These are phyloP conservation scores for Eucalyptus cloeziana DNA, from an alignment of 345 rosid species.

Conservation along the genomic window DNA sequence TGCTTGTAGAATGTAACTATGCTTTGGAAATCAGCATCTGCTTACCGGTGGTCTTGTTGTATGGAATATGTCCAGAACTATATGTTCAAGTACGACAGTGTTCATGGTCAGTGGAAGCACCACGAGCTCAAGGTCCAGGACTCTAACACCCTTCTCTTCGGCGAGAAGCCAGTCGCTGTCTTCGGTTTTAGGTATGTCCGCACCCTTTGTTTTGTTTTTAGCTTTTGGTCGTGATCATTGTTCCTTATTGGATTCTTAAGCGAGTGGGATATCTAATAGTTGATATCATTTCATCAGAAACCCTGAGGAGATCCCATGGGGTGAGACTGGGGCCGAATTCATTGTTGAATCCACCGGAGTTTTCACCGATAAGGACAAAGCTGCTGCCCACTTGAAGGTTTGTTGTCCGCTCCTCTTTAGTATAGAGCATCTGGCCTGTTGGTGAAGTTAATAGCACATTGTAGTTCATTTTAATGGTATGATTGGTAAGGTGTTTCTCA, in stretches of 20 bases:
- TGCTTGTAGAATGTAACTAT: neutral
- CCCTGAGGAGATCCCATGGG: constrained; percentile 73
- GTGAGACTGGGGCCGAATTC: constrained; percentile 42
- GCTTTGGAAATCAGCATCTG: neutral
- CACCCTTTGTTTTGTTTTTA: neutral
- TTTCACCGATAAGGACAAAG: constrained; percentile 64
- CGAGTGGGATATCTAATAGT: neutral
- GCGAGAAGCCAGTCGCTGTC: constrained; percentile 39
- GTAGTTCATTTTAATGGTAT: neutral
- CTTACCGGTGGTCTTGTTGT: neutral
- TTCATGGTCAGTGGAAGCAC: constrained; percentile 62
- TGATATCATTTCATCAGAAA: constrained; percentile 12
- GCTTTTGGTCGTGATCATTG: neutral
- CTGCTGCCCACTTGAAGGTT: constrained; percentile 67
- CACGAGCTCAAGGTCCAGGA: constrained; percentile 46
- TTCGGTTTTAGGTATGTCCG: constrained; percentile 31
- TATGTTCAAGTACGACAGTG: constrained; percentile 63
- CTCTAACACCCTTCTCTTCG: constrained; percentile 52
- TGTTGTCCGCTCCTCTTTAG: neutral
- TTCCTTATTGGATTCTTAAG: neutral
- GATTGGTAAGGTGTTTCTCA: neutral
- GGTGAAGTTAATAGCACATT: neutral
- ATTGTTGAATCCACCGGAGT: constrained; percentile 67
- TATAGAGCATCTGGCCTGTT: neutral
- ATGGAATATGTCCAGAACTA: constrained; percentile 12